phyloP scores from a whole-genome alignment of 208 protist species.

The Phytomonas sp. region DNA sequence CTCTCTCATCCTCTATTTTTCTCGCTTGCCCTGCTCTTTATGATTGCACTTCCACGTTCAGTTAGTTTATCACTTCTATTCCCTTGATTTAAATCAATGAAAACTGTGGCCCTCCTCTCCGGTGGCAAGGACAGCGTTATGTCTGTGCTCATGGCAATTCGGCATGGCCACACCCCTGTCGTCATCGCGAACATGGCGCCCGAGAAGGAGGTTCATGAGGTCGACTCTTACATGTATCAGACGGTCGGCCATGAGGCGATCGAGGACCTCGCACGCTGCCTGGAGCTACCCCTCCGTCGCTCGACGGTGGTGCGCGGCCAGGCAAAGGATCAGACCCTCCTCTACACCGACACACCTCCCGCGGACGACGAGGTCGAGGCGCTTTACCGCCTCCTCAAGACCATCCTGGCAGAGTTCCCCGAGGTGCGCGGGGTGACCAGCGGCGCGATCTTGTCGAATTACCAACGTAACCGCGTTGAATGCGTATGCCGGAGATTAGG shows the following conservation, averaged over 20 bases:
- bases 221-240: conserved; percentile 99
- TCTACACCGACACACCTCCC: conserved; percentile 63
- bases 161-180: conserved; percentile 93
- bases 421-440: conserved; percentile 91
- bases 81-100: conserved; percentile 56
- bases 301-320: conserved; percentile 52
- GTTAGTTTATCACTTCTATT: background rate
- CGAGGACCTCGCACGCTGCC: conserved; percentile 76
- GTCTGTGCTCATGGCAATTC: conserved; percentile 90
- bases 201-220: conserved; percentile 63
- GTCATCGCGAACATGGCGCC: conserved; percentile 94
- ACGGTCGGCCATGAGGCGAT: conserved; percentile 95
- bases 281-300: conserved; percentile 91
- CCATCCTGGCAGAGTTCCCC: conserved; percentile 82
- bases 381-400: conserved; percentile 87
- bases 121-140: conserved; percentile 98
- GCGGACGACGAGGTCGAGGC: conserved; percentile 96
- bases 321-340: conserved; percentile 61
- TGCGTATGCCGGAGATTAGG: conserved; percentile 92
- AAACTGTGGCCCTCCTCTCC: conserved; percentile 94
- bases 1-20: background rate
- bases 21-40: background rate
- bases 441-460: conserved; percentile 98
- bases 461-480: conserved; percentile 97
- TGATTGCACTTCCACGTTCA: background rate